Conservation (phyloP, 257 asterid species). For the Lantana camara region DNA sequence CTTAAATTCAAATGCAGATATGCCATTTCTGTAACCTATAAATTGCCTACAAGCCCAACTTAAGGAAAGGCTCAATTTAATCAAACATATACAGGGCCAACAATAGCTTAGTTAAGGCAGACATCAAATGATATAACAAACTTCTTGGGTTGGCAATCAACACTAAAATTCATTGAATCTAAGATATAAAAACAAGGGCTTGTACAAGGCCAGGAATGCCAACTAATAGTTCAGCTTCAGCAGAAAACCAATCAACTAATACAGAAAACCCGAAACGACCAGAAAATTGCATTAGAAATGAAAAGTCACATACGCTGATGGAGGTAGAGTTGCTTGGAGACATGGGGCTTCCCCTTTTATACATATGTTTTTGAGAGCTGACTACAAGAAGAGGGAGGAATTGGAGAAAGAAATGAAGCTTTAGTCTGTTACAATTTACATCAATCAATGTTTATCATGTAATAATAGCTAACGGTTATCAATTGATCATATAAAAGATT, state of each 20-base stretch:
- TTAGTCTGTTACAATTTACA: too few relatives aligned
- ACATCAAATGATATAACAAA: background rate
- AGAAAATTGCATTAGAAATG: background rate
- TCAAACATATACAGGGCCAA: slow-evolving; percentile 1
- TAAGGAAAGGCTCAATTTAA: background rate
- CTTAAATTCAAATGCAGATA: background rate
- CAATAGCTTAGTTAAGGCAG: slow-evolving; percentile 4
- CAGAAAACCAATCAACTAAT: slow-evolving; percentile 10
- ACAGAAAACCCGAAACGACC: background rate
- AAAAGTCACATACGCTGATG: slow-evolving; percentile 35
- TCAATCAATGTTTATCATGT: background rate
- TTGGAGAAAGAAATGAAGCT: too few relatives aligned
- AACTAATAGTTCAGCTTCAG: background rate
- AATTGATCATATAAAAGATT: background rate
- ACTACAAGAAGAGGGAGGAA: slow-evolving; percentile 6
- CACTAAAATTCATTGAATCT: background rate
- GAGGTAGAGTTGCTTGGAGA: slow-evolving; percentile 41
- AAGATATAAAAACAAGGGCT: background rate
- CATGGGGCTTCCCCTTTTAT: slow-evolving; percentile 38
- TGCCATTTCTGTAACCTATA: background rate
- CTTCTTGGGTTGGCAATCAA: background rate
- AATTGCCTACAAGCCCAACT: background rate
- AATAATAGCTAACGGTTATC: too few relatives aligned
- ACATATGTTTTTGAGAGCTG: slow-evolving; percentile 19
- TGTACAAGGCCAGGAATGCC: too few relatives aligned